A percentile compares a stretch with the other conserved stretches of the same genome.
Conservation (phyloP, 176 grass and related monocot genomes). For the Aechmea fasciata region DNA sequence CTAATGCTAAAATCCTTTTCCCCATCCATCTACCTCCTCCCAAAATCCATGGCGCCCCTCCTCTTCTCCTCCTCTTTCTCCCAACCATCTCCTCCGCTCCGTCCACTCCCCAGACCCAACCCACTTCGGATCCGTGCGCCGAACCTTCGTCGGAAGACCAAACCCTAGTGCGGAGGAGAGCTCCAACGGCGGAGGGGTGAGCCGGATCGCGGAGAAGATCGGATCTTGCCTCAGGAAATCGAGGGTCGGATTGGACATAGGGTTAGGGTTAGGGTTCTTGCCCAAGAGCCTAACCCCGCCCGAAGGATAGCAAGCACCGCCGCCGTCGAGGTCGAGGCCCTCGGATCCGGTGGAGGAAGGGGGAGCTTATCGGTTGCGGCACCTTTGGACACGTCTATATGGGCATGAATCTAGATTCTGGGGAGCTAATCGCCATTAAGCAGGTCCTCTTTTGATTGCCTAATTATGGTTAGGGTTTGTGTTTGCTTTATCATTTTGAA, state of each 20-base stretch:
- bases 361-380: constrained; percentile 73
- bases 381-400: constrained; percentile 91
- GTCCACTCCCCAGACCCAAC: too few species aligned
- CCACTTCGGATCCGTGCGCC: constrained; percentile 84
- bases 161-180: constrained; percentile 25
- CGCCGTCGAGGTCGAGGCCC: constrained; percentile 28
- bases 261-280: constrained; percentile 48
- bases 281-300: constrained; percentile 54
- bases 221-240: constrained; percentile 30
- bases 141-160: constrained; percentile 59
- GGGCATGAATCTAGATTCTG: constrained; percentile 98
- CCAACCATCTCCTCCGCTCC: too few species aligned
- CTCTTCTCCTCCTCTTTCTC: too few species aligned
- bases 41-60: too few species aligned
- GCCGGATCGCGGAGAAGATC: constrained; percentile 44
- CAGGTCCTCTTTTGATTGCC: constrained; percentile 35
- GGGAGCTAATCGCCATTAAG: constrained; percentile 90
- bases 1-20: too few species aligned
- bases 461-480: background rate
- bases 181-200: constrained; percentile 17
- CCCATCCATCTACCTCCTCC: too few species aligned
- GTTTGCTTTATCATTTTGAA: background rate
- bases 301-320: constrained; percentile 22
- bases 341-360: constrained; percentile 80
- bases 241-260: background rate